A percentile compares a stretch with the other conserved stretches of the same genome.
Conservation (phyloP, 768 basidiomycete species). For the Artomyces pyxidatus region DNA sequence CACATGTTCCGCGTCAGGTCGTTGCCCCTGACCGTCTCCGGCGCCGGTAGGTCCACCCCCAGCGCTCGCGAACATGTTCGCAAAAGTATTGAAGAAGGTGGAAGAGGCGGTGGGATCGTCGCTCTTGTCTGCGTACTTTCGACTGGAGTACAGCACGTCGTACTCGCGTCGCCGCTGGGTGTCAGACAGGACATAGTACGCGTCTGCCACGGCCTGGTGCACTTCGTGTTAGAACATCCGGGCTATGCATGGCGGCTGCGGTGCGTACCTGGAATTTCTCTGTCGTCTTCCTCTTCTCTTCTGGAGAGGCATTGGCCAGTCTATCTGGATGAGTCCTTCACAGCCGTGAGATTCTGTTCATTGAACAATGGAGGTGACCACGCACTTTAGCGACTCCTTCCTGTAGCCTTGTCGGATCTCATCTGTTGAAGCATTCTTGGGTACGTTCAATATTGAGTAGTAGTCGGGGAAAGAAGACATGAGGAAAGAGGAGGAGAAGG, state of each 20-base stretch:
- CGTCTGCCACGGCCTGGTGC: constrained; percentile 76
- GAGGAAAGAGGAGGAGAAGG: not conserved
- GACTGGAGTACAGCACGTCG: constrained; percentile 55
- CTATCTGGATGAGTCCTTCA: constrained; percentile 85
- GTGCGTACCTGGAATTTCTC: constrained; percentile 79
- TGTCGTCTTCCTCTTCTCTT: constrained; percentile 69
- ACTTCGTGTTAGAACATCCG: too few relatives aligned
- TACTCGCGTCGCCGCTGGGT: constrained; percentile 63
- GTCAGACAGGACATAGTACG: constrained; percentile 90
- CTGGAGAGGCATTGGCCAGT: constrained; percentile 55
- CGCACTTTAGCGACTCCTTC: constrained; percentile 66
- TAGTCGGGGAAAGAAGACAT: constrained; percentile 82
- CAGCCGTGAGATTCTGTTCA: constrained; percentile 9
- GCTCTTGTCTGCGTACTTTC: constrained; percentile 40
- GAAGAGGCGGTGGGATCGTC: constrained; percentile 59
- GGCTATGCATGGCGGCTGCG: too few relatives aligned
- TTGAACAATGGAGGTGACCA: constrained; percentile 1
- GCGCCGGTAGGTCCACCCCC: constrained; percentile 21
- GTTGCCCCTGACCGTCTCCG: constrained; percentile 25
- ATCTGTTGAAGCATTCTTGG: constrained; percentile 53
- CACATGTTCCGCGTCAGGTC: constrained; percentile 72
- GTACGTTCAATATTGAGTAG: constrained; percentile 52
- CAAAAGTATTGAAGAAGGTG: constrained; percentile 71
- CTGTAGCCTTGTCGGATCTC: constrained; percentile 74
- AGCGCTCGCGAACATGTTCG: constrained; percentile 50